Evolutionary conservation across 2,329 filamentous ascomycete genomes (phyloP), one percentile per base, ranked within the genome.

Genomic region (Phaeosphaeria sp.): DNA sequence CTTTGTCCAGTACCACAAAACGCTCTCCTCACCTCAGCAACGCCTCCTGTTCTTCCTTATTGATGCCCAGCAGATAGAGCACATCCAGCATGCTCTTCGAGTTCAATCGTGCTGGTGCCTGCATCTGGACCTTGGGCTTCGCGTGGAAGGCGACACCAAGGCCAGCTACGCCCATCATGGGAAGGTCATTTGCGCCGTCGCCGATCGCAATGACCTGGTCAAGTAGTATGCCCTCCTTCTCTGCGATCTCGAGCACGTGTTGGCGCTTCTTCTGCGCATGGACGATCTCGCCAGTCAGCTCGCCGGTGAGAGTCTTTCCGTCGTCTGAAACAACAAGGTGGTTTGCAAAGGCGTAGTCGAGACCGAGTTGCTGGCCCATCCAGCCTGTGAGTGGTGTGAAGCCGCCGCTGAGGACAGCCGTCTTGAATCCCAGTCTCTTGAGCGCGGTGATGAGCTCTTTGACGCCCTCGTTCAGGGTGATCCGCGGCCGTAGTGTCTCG

Each of bases 261-360:
- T 90, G 86, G 18, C 86, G 83, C 80, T 95, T 95, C 73, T 88
- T 85, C 79, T 92, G 86, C 55, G 87, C 89, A 69, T 93, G 89
- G 9, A 95, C 89, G 53, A 95, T 93, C 20, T 84, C 80, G 6
- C 89, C 89, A 49, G 86, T 81, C 2, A 93, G 83, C 71, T 92
- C 88, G 21, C 91, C 91, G 0, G 91, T 94, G 42, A 95, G 79
- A 25, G 80, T 82, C 15, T 81, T 60, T 5, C 72, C 72, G 25
- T 77, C 74, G 6, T 85, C 80, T 60, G 87, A 87, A 17, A 90
- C 82, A 17, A 88, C 84, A 0, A 94, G 89, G 68, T 94, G 89
- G 76, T 99, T 99, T 42, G 95, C 95, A 74, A 90, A 87, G 0
- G 92, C 93, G 72, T 97, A 89, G 77, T 98, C 91, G 55, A 99